These are phyloP conservation scores for Capsaspora owczarzaki DNA, from an alignment of 78 protist species.

Conservation along the genomic window DNA sequence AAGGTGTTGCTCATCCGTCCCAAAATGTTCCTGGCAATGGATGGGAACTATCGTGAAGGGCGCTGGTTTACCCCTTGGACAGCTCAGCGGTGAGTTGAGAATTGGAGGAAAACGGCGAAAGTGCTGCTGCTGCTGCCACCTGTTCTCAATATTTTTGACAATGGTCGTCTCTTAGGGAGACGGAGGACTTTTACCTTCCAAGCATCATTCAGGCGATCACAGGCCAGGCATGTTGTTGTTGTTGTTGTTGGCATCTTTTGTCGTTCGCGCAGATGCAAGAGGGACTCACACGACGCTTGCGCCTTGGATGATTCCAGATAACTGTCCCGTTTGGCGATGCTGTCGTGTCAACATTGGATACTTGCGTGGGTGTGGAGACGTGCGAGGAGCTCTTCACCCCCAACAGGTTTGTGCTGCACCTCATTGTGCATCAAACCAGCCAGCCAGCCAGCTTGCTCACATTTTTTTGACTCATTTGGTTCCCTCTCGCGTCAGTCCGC, in stretches of 20 bases:
- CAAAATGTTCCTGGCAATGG: constrained; percentile 66
- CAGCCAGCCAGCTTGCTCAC: background rate
- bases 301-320: constrained; percentile 3
- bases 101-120: no score
- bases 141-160: no score
- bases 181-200: constrained; percentile 47
- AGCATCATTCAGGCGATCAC: constrained; percentile 3
- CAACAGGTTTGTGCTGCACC: background rate
- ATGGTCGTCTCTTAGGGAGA: no score
- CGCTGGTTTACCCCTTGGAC: constrained; percentile 75
- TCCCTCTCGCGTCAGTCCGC: constrained; percentile 27
- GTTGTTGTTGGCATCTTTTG: no score
- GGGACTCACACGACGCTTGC: no score
- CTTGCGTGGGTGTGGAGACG: constrained; percentile 46
- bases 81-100: background rate
- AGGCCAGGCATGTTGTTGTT: constrained; percentile 13
- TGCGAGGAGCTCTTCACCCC: constrained; percentile 84
- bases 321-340: constrained; percentile 60
- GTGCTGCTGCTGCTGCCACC: background rate
- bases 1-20: constrained; percentile 61
- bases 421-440: background rate
- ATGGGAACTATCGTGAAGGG: constrained; percentile 82
- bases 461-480: background rate
- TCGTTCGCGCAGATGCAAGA: no score
- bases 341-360: constrained; percentile 28